Evolutionary conservation across 305 asterid species (phyloP), one percentile per base, ranked within the genome.

Genomic region (Fraxinus dipetala): DNA sequence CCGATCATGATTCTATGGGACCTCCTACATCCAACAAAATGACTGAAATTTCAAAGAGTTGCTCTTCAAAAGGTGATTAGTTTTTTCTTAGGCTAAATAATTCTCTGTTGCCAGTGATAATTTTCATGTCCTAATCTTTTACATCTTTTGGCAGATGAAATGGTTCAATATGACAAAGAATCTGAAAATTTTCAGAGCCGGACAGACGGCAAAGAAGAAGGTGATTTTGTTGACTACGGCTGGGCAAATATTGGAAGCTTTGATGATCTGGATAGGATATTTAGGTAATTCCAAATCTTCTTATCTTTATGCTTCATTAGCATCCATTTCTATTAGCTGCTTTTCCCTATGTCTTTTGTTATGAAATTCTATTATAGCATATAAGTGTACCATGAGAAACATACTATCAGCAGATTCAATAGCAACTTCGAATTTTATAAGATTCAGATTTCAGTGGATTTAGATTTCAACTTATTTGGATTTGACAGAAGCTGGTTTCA

Each of bases 231-330:
- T 83, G 97, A 94, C 87, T 94, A 91, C 86, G 91, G 90, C 79
- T 96, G 99, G 99, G 95, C 91, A 61, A 91, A 88, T 80, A 92
- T 96, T 45, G 97, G 99, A 86, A 96, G 97, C 87, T 96, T 96
- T 83, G 98, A 92, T 81, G 99, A 96, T 82, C 93, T 96, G 80
- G 99, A 94, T 83, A 89, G 91, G 86, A 91, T 96, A 82, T 94
- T 94, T 87, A 92, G 98, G 99, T 96, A 93, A 90, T 26, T 80
- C 77, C 61, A 79, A 80, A 81, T 79, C 13, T 11, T 56, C 72
- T 79, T 79, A 35, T 81, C 80, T 83, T 36, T 48, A 14, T 84
- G 78, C 77, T 84, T 74, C 14, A 32, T 74, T 75, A 43, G 36
- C 76, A 79, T 84, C 81, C 73, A 54, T 40, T 79, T 76, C 48